phyloP scores from a whole-genome alignment of 192 early-diverging fungal species.

The Jimgerdemannia lactiflua region DNA sequence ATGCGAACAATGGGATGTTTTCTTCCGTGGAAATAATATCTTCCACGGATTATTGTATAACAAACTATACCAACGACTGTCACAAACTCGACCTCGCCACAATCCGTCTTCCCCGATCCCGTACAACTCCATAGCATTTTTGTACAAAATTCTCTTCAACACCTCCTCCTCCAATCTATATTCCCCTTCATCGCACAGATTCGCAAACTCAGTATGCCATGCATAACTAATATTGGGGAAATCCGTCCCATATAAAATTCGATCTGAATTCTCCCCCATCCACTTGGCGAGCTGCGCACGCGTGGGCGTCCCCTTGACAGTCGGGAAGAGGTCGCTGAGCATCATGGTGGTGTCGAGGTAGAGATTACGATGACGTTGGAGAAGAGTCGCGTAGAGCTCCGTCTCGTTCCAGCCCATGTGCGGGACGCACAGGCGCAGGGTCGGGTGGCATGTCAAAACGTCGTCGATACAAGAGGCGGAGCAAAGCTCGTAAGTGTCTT shows the following conservation, averaged over 20 bases:
- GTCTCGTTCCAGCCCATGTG: slow-evolving; percentile 38
- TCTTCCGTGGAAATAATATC: too few species aligned
- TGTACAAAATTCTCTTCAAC: slow-evolving; percentile 29
- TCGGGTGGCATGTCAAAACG: slow-evolving; percentile 25
- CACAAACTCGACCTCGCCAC: background rate
- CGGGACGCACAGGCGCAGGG: slow-evolving; percentile 28
- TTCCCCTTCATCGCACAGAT: slow-evolving; percentile 13
- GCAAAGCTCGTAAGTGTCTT: slow-evolving; percentile 34
- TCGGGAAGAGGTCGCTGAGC: slow-evolving; percentile 20
- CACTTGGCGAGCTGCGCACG: slow-evolving; percentile 11
- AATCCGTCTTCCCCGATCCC: slow-evolving; percentile 6
- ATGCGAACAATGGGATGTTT: too few species aligned
- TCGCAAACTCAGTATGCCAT: slow-evolving; percentile 34
- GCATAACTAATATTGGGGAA: slow-evolving; percentile 36
- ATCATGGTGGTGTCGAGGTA: slow-evolving; percentile 41
- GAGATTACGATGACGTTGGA: slow-evolving; percentile 29
- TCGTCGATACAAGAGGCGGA: slow-evolving; percentile 30
- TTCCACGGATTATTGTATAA: too few species aligned
- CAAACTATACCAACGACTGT: background rate
- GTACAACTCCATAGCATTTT: slow-evolving; percentile 28
- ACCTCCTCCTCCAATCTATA: slow-evolving; percentile 13
- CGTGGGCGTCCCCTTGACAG: slow-evolving; percentile 15
- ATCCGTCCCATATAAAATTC: slow-evolving; percentile 36
- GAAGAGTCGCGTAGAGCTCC: slow-evolving; percentile 31
- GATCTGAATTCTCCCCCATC: slow-evolving; percentile 24